A percentile compares a stretch with the other conserved stretches of the same genome.
These are phyloP conservation scores for Articulospora tetracladia DNA, from an alignment of 495 filamentous ascomycete species.

Conservation along the genomic window DNA sequence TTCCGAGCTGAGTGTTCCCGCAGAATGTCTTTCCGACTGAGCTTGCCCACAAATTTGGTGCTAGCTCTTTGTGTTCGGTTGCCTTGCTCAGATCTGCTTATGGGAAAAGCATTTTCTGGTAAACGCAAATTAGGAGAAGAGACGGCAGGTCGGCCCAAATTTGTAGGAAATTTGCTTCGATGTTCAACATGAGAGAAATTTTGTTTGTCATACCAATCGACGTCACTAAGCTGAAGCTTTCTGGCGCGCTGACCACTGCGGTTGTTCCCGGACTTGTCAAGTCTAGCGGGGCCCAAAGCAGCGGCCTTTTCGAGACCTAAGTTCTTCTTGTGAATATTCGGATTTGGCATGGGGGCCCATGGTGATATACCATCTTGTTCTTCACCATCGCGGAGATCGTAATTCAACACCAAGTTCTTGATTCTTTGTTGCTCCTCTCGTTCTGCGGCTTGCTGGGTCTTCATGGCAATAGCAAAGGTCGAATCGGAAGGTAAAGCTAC, in stretches of 20 bases:
- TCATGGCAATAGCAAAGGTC: slow-evolving; percentile 92
- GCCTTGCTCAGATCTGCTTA: neutral
- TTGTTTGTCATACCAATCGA: slow-evolving; percentile 77
- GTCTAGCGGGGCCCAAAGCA: slow-evolving; percentile 35
- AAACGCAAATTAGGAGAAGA: neutral
- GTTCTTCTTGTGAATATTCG: slow-evolving; percentile 40
- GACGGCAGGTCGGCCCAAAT: neutral
- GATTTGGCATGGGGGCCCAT: slow-evolving; percentile 32
- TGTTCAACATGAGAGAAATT: slow-evolving; percentile 12
- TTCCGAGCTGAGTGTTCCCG: slow-evolving; percentile 14
- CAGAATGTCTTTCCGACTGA: slow-evolving; percentile 21
- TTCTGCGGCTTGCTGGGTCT: slow-evolving; percentile 88
- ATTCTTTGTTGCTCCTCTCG: slow-evolving; percentile 96
- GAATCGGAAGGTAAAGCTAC: slow-evolving; percentile 95
- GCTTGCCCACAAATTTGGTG: neutral
- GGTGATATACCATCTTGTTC: slow-evolving; percentile 67
- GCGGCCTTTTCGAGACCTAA: slow-evolving; percentile 44
- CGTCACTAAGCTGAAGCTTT: slow-evolving; percentile 91
- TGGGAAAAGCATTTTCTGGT: neutral
- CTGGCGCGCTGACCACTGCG: slow-evolving; percentile 78
- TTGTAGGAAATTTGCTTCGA: neutral
- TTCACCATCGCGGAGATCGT: slow-evolving; percentile 78
- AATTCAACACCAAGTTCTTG: slow-evolving; percentile 95
- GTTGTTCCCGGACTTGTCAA: slow-evolving; percentile 68
- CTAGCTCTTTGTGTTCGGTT: neutral